Evolutionary conservation across 345 rosid species (phyloP).

Genomic region (Ceriops tagal): DNA sequence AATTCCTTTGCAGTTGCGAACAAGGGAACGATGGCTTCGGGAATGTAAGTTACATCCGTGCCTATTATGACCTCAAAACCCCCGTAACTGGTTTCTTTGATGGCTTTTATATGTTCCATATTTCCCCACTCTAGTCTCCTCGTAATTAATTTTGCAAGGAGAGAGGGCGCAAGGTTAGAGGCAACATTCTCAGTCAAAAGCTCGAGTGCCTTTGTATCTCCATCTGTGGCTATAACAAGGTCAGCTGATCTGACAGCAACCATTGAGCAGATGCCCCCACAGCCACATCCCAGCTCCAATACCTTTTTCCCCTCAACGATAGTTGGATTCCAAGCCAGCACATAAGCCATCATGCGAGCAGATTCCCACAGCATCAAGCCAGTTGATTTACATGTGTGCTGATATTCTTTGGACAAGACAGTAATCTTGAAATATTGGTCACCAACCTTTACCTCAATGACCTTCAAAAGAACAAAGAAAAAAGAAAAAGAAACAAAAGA

Average conservation of each 20-base stretch:
- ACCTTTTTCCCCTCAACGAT: slow-evolving; percentile 67
- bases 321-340: slow-evolving; percentile 65
- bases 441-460: slow-evolving; percentile 42
- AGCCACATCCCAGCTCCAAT: slow-evolving; percentile 78
- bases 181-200: slow-evolving; percentile 51
- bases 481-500: background rate
- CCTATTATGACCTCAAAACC: slow-evolving; percentile 82
- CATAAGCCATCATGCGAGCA: slow-evolving; percentile 70
- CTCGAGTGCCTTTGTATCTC: slow-evolving; percentile 57
- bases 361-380: slow-evolving; percentile 98
- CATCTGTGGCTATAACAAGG: slow-evolving; percentile 76
- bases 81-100: slow-evolving; percentile 33
- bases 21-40: slow-evolving; percentile 65
- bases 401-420: slow-evolving; percentile 70
- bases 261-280: slow-evolving; percentile 90
- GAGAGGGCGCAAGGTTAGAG: slow-evolving; percentile 45
- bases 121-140: slow-evolving; percentile 79
- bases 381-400: slow-evolving; percentile 86
- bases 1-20: slow-evolving; percentile 72
- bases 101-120: slow-evolving; percentile 46
- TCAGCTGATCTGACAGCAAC: slow-evolving; percentile 58
- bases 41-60: slow-evolving; percentile 69
- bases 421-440: slow-evolving; percentile 45
- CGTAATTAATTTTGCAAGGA: slow-evolving; percentile 38
- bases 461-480: slow-evolving; percentile 30